Conservation (phyloP, 1,139 yeast genomes). For the Saccharomyces hybrid region DNA sequence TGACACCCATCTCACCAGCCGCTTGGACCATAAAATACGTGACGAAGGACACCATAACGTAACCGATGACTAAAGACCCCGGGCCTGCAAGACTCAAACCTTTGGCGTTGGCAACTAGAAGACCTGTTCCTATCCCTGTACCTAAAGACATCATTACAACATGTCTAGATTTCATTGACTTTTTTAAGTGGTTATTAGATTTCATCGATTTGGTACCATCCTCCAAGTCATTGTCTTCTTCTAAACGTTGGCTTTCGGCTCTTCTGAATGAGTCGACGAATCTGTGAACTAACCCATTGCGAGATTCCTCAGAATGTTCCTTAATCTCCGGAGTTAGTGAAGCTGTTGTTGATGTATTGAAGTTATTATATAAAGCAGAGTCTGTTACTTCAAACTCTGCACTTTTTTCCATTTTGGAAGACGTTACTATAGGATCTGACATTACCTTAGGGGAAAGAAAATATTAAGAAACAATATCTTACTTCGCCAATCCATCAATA, state of each 20-base stretch:
- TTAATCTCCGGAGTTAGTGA: background rate
- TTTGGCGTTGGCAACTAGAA: slow-evolving; percentile 65
- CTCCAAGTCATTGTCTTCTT: slow-evolving; percentile 13
- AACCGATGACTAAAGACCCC: slow-evolving; percentile 64
- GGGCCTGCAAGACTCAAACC: slow-evolving; percentile 69
- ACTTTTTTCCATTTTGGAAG: slow-evolving; percentile 3
- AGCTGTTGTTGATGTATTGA: background rate
- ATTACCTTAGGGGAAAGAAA: background rate
- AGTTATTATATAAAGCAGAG: background rate
- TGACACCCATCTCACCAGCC: slow-evolving; percentile 74
- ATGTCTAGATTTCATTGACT: slow-evolving; percentile 44
- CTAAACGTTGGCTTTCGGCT: slow-evolving; percentile 10
- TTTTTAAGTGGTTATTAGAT: slow-evolving; percentile 31
- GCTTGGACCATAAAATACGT: slow-evolving; percentile 70
- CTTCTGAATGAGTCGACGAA: slow-evolving; percentile 25
- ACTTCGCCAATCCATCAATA: background rate
- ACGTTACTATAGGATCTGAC: background rate
- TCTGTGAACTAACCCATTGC: slow-evolving; percentile 9
- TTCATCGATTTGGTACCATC: slow-evolving; percentile 12
- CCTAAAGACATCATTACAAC: slow-evolving; percentile 71
- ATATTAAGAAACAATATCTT: background rate
- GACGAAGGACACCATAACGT: slow-evolving; percentile 56
- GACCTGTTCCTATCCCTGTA: slow-evolving; percentile 76
- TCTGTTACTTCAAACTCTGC: background rate
- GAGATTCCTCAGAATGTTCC: background rate